Base-by-base conservation (phyloP, 176 grass and related monocot species). In the Oryza punctata region DNA sequence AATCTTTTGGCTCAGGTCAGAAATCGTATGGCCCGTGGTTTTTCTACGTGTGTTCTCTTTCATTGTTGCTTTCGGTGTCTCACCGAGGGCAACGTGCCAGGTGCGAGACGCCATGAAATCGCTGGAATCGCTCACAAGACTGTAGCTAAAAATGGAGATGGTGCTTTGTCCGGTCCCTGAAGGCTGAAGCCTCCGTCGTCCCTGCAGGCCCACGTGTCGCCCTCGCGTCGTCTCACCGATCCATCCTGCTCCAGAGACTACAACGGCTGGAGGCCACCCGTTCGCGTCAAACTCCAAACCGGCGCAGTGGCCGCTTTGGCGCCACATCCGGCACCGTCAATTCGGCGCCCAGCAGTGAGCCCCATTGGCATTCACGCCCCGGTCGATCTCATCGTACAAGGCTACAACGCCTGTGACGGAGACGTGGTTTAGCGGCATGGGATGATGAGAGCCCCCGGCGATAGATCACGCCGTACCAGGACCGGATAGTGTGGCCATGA, bases 181-280 rank as follows among this genome's bases (percentile, higher is more conserved):
- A 67, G 72, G 40, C 9, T 10, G 40, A 10, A 41, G 40, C 40
- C 54, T 65, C 72, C 5, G 65, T 50, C 47, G 44, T 45, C 28
- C 67, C 44, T 47, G 45, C 47, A 78, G 68, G 78, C n/a, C 78
- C 35, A 78, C 46, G 79, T 90, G 85, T 76, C 49, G 0, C 78
- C 28, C 47, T 47, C 71, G 6, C 37, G 19, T 29, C 27, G 19
- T 29, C 26, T 65, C 21, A 10, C 69, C 6, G 19, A 18, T 30
- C 38, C 27, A 59, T 61, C 65, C 49, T 27, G 8, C 30, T 8
- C 27, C 66, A 38, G 47, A 10, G 72, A 6, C 75, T 61, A 24
- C 57, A 52, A 71, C 3, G 14, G 14, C 44, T 37, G 6, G 37
- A 70, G 9, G 49, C 67, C 26, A 30, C 61, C 35, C 33, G 86